Evolutionary conservation across 164 flowering plant species (phyloP), one percentile per base, ranked within the genome.

Genomic region (Magnolia sinica): DNA sequence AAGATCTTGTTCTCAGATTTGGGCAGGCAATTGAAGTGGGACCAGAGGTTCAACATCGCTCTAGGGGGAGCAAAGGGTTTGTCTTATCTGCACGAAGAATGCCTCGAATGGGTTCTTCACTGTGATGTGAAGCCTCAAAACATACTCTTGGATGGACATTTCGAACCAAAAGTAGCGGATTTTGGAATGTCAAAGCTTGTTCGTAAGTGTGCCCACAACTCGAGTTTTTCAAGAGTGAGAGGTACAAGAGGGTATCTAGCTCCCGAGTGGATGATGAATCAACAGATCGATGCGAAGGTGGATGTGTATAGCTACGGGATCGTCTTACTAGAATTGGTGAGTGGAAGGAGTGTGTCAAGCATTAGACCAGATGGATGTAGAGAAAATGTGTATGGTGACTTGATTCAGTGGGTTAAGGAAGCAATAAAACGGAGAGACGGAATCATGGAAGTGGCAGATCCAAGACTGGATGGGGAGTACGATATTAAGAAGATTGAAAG

Each of bases 261-360:
- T 6, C 89, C 87, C 0, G 89, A 87, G 63, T 87, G 87, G 89
- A 70, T 81, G 19, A 68, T 72, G 19, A 81, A 75, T 71, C 82
- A 72, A 0, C 81, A 83, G 0, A 85, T 87, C 3, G 81, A 86
- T 0, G 74, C 85, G 1, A 87, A 84, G 74, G 81, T 78, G 6
- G 89, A 87, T 78, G 89, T 85, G 11, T 87, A 84, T 18, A 84
- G 89, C 76, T 87, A 77, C 70, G 89, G 89, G 23, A 75, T 85
- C 50, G 87, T 87, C 0, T n/a, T 85, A 27, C 50, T 85, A 20
- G 87, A 87, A 74, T 72, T 73, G 68, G 68, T 73, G 76, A 61
- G 19, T 10, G 78, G 78, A 22, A 74, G 68, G 45, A 70, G 45
- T 37, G 45, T 4, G 45, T 37, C 45, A 37, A 37, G 45, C 45